A percentile compares a stretch with the other conserved stretches of the same genome.
These are phyloP conservation scores for Penicillium sp. DNA, from an alignment of 2,329 filamentous ascomycete genomes.

Conservation along the genomic window DNA sequence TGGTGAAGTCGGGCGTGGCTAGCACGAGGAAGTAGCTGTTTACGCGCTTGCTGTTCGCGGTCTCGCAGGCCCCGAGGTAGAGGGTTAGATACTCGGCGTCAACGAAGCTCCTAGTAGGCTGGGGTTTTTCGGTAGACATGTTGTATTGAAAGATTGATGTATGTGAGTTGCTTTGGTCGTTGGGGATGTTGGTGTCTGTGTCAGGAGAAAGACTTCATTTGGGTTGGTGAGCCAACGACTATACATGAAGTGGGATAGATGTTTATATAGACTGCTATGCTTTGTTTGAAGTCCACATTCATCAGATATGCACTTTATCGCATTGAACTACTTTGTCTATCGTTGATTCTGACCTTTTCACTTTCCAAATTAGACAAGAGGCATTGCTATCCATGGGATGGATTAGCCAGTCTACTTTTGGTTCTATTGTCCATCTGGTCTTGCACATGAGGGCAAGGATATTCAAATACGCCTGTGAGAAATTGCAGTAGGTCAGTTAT, in stretches of 20 bases:
- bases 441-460: not conserved
- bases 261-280: not conserved
- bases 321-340: not conserved
- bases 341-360: too few species aligned
- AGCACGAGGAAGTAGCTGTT: not conserved
- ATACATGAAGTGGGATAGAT: too few species aligned
- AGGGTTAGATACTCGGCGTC: not conserved
- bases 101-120: not conserved
- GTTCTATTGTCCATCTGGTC: not conserved
- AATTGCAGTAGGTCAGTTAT: too few species aligned
- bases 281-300: not conserved
- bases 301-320: not conserved
- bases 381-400: not conserved
- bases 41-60: not conserved
- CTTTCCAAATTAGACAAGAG: not conserved
- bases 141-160: too few species aligned
- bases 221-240: too few species aligned
- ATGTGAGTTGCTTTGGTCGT: too few species aligned
- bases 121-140: too few species aligned
- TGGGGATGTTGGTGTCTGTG: too few species aligned
- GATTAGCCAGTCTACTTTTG: not conserved
- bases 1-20: not conserved
- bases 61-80: not conserved
- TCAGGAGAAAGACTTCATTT: too few species aligned
- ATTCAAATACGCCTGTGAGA: too few species aligned